Evolutionary conservation across 1,139 yeast species (phyloP).

Genomic region (Nakaseomyces nivariensis): DNA sequence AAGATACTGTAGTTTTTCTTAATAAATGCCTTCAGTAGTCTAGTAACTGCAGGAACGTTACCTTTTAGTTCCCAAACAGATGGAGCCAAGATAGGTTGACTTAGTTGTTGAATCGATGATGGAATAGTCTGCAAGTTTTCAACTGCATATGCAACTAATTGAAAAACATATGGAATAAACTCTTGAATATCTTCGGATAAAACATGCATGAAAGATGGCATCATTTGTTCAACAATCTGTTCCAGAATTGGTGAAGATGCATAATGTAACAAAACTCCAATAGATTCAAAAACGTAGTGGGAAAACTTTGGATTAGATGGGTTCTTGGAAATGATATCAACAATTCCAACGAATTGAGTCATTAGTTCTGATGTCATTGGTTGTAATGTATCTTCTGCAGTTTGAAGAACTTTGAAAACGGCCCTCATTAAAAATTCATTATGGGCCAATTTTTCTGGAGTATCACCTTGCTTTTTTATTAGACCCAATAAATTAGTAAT

Average conservation of each 20-base stretch:
- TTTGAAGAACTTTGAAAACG: conserved; percentile 70
- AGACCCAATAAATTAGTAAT: conserved; percentile 57
- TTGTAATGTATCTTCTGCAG: conserved; percentile 55
- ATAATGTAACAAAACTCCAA: conserved; percentile 64
- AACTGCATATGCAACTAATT: conserved; percentile 67
- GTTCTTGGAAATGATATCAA: conserved; percentile 65
- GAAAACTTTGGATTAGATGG: conserved; percentile 94
- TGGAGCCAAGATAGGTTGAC: conserved; percentile 80
- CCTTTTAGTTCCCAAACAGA: conserved; percentile 88
- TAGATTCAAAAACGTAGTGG: conserved; percentile 82
- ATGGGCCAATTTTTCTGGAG: conserved; percentile 90
- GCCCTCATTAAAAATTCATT: conserved; percentile 89
- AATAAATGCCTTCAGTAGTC: conserved; percentile 65
- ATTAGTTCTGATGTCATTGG: conserved; percentile 39
- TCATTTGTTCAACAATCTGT: conserved; percentile 43
- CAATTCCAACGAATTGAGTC: conserved; percentile 58
- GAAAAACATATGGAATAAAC: conserved; percentile 87
- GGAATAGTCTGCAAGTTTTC: conserved; percentile 51
- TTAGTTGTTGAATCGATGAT: conserved; percentile 50
- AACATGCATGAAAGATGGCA: conserved; percentile 59
- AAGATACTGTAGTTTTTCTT: conserved; percentile 49
- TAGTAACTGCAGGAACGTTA: conserved; percentile 84
- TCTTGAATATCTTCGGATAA: conserved; percentile 84
- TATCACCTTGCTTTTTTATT: conserved; percentile 45
- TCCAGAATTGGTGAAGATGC: conserved; percentile 33